phyloP scores from a whole-genome alignment of 2,329 filamentous ascomycete genomes.

The Hypoxylon sp. region DNA sequence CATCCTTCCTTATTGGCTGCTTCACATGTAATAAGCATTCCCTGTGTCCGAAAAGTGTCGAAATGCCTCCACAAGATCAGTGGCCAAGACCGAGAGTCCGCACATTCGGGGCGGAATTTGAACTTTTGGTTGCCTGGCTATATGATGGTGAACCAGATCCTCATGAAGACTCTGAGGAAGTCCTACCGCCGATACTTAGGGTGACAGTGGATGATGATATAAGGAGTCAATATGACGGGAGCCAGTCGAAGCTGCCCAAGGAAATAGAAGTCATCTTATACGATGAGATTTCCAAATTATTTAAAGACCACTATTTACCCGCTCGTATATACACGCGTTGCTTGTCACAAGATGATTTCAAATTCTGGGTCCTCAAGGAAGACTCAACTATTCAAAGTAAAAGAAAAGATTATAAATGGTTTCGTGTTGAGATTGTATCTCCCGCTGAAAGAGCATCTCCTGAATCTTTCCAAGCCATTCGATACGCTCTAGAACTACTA shows the following conservation, averaged over 20 bases:
- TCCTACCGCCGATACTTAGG: constrained; percentile 14
- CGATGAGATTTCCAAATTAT: not conserved
- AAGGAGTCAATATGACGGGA: too few species aligned
- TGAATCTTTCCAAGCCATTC: constrained; percentile 30
- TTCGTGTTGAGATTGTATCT: constrained; percentile 34
- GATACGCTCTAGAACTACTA: constrained; percentile 22
- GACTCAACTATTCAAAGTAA: not conserved
- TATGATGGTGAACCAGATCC: constrained; percentile 23
- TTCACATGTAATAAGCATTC: not conserved
- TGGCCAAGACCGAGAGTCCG: constrained; percentile 1
- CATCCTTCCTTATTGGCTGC: not conserved
- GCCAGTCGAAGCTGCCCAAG: too few species aligned
- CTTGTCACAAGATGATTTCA: not conserved
- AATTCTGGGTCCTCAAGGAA: constrained; percentile 2
- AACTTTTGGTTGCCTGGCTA: constrained; percentile 24
- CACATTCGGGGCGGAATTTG: constrained; percentile 33
- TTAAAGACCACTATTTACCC: not conserved
- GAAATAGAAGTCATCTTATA: not conserved
- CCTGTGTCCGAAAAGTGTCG: not conserved
- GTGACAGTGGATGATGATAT: not conserved
- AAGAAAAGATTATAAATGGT: not conserved
- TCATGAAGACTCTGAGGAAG: not conserved
- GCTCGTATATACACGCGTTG: not conserved
- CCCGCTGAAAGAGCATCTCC: constrained; percentile 32
- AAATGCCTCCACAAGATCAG: constrained; percentile 7